Base-by-base conservation (phyloP, 1,284 basidiomycete genomes). In the Pseudozyma pruni region DNA sequence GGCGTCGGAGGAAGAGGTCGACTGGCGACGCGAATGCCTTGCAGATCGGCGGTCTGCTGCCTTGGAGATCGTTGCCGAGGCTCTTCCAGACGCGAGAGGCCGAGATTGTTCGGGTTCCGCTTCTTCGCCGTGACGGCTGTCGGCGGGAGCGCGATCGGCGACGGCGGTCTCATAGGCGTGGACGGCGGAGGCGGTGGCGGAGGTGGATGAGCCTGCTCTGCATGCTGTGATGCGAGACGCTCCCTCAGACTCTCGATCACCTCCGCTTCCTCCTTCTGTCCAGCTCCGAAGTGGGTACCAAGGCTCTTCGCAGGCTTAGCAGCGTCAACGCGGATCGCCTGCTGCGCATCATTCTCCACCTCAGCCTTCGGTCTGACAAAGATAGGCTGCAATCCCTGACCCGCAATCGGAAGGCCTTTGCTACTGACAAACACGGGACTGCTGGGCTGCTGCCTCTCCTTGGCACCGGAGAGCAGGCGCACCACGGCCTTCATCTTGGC, bases 1-100 rank as follows among this genome's bases (percentile, higher is more conserved):
- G 60, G 60, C 14, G 54, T 53, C 8, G 61, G 61, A 19, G 61
- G 61, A 4, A 64, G 49, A 2, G 61, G 61, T 22, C 61, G 61
- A 19, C 41, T 64, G 14, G 20, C 44, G 25, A 57, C 16, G 17
- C 41, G 49, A 10, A 52, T 10, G 2, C 48, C 4, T 2, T 41
- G 22, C 1, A 37, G 32, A 4, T 33, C 14, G 4, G 40, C 32
- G 1, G 60, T 53, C 7, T 40, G 52, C 17, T 54, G 45, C 6
- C 45, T 44, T 10, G 33, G 49, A 14, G 39, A 17, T 7, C 54
- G 54, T 14, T 34, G 16, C 1, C 31, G 45, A 10, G 45, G 49
- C 8, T 9, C 40, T 27, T 41, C 54, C 10, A 31, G 29, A 1
- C 38, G 9, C 4, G 8, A 6, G 2, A 48, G 2, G 2, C 33